Evolutionary conservation across 495 filamentous ascomycete species (phyloP), one percentile per base, ranked within the genome.

Genomic region (Penicillium cosmopolitanum): DNA sequence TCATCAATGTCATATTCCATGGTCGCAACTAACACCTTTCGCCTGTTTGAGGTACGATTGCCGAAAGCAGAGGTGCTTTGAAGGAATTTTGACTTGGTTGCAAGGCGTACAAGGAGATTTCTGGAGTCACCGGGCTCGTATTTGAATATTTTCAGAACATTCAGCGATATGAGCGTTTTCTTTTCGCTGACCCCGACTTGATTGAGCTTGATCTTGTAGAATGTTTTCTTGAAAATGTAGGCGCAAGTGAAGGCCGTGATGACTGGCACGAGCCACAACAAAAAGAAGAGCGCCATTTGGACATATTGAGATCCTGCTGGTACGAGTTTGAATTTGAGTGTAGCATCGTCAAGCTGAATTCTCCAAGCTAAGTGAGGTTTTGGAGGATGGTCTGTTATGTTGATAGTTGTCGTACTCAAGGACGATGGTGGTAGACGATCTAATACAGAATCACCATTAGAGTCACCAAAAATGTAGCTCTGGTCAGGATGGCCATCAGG

Each of bases 1-100:
- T 89, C 87, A 38, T 88, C 86, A 58, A 90, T 87, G 53, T 89
- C 84, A 65, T 89, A 90, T 67, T 89, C 87, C 82, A 90, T 88
- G 18, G 86, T 89, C 7, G 87, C 86, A 46, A 89, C 84, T 10
- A 90, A 76, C 2, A 88, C 82, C 38, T 81, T 85, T 18, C 83
- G 73, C 31, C 81, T 73, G 19, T 72, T 73, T 2, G 76, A 73
- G 34, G 70, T 64, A 18, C 66, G 74, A 62, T 79, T 74, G 35
- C 79, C 80, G 56, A 81, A 79, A 11, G 73, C 75, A 18, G 77
- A 71, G 11, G 67, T 79, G 61, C 73, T 75, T 54, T 80, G 77
- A 11, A 81, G 67, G 48, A 80, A 79, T 5, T 69, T 76, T 4
- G 78, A 77, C 58, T 72, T 78, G 61, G 74, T 79, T 48, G 70